Conservation (phyloP, 2,329 filamentous ascomycete species). For the Xylariaceae sp. region DNA sequence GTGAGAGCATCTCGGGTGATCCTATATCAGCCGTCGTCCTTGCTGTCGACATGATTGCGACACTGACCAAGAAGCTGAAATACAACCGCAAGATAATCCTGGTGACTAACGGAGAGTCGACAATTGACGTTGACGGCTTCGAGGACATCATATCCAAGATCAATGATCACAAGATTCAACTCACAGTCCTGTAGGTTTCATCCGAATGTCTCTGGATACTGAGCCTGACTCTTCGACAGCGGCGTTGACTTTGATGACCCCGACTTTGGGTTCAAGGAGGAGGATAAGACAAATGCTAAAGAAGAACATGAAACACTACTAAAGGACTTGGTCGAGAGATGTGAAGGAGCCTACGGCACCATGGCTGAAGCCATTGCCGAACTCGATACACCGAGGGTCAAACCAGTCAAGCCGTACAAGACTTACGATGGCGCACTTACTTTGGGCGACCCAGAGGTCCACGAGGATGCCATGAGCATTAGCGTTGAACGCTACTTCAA, state of each 20-base stretch:
- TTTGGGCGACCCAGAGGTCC: conserved; percentile 71
- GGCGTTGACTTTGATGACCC: conserved; percentile 91
- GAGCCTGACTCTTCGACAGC: conserved; percentile 34
- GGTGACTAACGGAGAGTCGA: conserved; percentile 74
- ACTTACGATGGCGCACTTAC: conserved; percentile 76
- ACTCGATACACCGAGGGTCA: conserved; percentile 71
- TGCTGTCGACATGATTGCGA: conserved; percentile 80
- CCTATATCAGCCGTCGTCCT: conserved; percentile 83
- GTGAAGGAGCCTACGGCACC: conserved; percentile 74
- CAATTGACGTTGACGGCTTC: conserved; percentile 68
- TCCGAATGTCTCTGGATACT: no score
- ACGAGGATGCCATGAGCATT: conserved; percentile 72
- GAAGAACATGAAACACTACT: conserved; percentile 71
- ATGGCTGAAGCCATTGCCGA: conserved; percentile 80
- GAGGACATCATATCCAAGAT: conserved; percentile 69
- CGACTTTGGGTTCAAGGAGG: conserved; percentile 88
- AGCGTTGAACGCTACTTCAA: conserved; percentile 88
- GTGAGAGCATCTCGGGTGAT: conserved; percentile 67
- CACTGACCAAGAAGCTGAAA: conserved; percentile 76
- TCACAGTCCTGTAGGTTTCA: conserved; percentile 67
- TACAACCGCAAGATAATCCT: conserved; percentile 77
- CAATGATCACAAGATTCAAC: conserved; percentile 69
- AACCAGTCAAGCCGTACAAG: conserved; percentile 68
- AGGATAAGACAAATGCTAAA: conserved; percentile 72
- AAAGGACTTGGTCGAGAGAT: conserved; percentile 60